Base-by-base conservation (phyloP, 306 rosid genomes). In the Sicyos baderoa region DNA sequence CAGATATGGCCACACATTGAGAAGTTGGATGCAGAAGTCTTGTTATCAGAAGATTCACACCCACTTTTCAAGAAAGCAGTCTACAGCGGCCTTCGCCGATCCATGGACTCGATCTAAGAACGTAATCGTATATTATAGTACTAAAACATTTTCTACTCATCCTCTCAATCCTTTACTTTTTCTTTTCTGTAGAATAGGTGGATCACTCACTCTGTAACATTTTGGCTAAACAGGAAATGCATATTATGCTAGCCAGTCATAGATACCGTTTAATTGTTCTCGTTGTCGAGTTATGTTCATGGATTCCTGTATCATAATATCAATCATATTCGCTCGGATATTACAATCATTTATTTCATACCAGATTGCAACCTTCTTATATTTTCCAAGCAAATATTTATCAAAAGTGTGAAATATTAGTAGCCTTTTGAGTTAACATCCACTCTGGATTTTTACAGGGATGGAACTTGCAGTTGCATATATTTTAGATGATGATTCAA, bases 1-100 rank as follows among this genome's bases (percentile, higher is more conserved):
- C 68, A 94, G 99, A 81, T 94, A 81, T 94, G 99, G 99, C 95
- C 81, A 15, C 86, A 84, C 78, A 72, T 94, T 48, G 97, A 85
- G 66, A 90, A 84, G 89, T 73, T 94, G 86, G 99, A 90, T 37
- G 79, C 83, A 5, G 91, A 85, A 73, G 85, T 86, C 45, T 77
- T 94, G 0, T 35, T 60, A 67, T 80, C 87, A 0, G 95, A 86
- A 68, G 84, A 84, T 9, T 81, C 81, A 14, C 91, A 90, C 62
- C 87, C 83, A 21, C 91, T 90, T 70, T 79, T 90, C 56, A 85
- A 81, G 54, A 82, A 76, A 57, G 89, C 88, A 5, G 84, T 90
- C 8, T 85, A 87, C 74, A 74, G 81, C 15, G 97, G 97, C 71
- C 91, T 94, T 57, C 83, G 91, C 63, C 80, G 90, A 35, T 78